These are phyloP conservation scores for Candida nonsorbophila DNA, from an alignment of 805 yeast species.

Conservation along the genomic window DNA sequence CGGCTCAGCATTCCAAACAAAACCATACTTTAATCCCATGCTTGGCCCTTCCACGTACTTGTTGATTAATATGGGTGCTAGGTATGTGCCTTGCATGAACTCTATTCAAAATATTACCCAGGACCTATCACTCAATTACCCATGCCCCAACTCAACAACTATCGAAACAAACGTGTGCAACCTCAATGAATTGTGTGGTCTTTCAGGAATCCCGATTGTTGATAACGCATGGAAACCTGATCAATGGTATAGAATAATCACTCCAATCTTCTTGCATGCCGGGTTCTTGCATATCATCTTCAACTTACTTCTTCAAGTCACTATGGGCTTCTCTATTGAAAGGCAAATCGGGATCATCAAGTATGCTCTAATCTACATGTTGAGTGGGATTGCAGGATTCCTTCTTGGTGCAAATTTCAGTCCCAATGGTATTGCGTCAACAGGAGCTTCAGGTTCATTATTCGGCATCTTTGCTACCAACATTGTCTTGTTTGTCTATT, in stretches of 20 bases:
- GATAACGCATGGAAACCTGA: conserved; percentile 38
- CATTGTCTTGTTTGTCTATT: conserved; percentile 47
- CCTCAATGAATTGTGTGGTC: conserved; percentile 55
- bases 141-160: conserved; percentile 66
- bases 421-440: conserved; percentile 59
- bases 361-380: conserved; percentile 50
- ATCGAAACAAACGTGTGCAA: conserved; percentile 51
- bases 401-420: conserved; percentile 65
- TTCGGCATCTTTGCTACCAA: conserved; percentile 67
- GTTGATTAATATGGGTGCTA: conserved; percentile 63
- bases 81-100: conserved; percentile 70
- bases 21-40: conserved; percentile 76
- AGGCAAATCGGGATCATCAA: conserved; percentile 49
- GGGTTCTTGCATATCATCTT: conserved; percentile 65
- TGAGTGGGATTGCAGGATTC: conserved; percentile 63
- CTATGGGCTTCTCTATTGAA: conserved; percentile 60
- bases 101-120: conserved; percentile 45
- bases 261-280: conserved; percentile 72
- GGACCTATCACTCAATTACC: conserved; percentile 42
- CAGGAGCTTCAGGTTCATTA: conserved; percentile 69
- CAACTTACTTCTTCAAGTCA: conserved; percentile 55
- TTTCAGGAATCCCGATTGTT: conserved; percentile 40
- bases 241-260: conserved; percentile 66
- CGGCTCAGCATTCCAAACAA: conserved; percentile 59
- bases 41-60: conserved; percentile 68